These are phyloP conservation scores for Colletotrichum tabaci DNA, from an alignment of 2,329 filamentous ascomycete species.

Conservation along the genomic window DNA sequence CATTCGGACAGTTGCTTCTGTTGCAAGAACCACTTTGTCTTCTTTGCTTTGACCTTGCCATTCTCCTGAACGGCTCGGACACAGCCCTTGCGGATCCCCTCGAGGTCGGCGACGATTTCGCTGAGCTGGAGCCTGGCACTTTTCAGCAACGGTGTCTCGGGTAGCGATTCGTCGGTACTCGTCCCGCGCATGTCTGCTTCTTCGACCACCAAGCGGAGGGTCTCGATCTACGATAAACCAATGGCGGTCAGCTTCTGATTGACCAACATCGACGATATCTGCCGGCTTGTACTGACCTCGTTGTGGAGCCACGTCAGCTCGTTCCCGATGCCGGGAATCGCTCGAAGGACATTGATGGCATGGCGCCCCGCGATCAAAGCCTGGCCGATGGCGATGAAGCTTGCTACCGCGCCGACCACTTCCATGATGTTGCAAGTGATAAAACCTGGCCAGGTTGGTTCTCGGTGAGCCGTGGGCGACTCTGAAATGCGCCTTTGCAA, in stretches of 20 bases:
- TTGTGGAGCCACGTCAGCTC: conserved; percentile 15
- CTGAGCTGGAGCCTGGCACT: not conserved
- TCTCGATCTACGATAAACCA: not conserved
- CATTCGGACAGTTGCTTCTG: not conserved
- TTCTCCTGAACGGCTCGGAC: not conserved
- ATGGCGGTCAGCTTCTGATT: not conserved
- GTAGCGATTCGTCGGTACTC: not conserved
- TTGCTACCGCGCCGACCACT: conserved; percentile 32
- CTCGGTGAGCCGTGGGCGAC: no score
- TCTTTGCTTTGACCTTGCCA: conserved; percentile 6
- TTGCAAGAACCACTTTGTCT: conserved; percentile 5
- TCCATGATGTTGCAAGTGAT: conserved; percentile 14
- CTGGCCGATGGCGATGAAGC: conserved; percentile 39
- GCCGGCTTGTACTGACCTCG: not conserved
- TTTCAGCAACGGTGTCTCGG: not conserved
- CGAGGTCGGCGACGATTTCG: not conserved
- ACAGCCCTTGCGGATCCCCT: not conserved
- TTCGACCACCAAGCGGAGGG: not conserved
- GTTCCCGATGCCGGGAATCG: conserved; percentile 10
- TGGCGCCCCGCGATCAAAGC: conserved; percentile 3
- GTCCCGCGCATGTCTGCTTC: not conserved
- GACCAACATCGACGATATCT: not conserved
- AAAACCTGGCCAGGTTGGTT: not conserved
- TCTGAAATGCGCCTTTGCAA: not conserved
- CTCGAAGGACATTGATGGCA: not conserved